Conservation (phyloP, 345 rosid species). For the Tarenaya hassleriana region DNA sequence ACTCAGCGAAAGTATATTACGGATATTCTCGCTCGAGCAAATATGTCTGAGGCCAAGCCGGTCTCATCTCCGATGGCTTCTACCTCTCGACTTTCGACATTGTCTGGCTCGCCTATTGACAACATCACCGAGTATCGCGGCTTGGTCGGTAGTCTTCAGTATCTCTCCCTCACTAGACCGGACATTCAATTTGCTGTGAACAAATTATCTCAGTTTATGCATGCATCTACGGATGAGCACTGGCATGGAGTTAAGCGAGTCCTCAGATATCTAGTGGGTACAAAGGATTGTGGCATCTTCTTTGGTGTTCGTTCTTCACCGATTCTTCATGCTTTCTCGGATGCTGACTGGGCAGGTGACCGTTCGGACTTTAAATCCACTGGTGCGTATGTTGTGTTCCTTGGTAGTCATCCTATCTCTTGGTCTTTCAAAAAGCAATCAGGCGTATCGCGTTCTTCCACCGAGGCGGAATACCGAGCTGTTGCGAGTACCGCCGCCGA, state of each 20-base stretch:
- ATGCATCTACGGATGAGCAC: not conserved
- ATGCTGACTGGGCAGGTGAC: no score
- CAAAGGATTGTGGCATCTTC: not conserved
- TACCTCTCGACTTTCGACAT: not conserved
- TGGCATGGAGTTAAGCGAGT: not conserved
- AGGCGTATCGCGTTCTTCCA: not conserved
- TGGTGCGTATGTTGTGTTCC: not conserved
- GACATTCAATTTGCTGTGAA: no score
- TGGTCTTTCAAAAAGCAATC: not conserved
- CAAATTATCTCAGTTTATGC: no score
- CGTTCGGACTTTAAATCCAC: not conserved
- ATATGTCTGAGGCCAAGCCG: not conserved
- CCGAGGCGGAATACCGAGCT: not conserved
- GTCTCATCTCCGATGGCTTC: not conserved
- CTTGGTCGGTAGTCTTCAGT: not conserved
- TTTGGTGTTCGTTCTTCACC: not conserved
- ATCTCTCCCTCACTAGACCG: not conserved
- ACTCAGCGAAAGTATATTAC: not conserved
- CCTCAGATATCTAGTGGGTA: not conserved
- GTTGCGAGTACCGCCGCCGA: not conserved
- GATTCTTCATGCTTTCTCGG: no score
- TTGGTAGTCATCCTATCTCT: not conserved
- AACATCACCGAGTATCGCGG: not conserved
- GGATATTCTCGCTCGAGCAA: not conserved
- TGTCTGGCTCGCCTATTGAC: not conserved